A percentile compares a stretch with the other conserved stretches of the same genome.
Evolutionary conservation across 2,329 filamentous ascomycete species (phyloP).

Genomic region (Blumeria hordei): DNA sequence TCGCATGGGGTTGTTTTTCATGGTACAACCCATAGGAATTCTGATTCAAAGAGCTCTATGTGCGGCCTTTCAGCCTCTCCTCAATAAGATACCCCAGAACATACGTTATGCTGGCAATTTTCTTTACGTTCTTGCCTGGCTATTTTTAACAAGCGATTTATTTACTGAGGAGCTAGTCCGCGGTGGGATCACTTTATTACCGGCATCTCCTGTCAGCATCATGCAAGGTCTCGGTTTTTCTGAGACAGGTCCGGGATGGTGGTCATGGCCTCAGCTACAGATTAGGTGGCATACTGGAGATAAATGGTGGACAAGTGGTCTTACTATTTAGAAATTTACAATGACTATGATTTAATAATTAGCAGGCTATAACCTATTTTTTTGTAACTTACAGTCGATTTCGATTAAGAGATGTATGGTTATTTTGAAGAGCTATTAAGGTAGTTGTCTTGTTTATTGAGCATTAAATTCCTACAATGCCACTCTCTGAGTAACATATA

Average conservation of each 20-base stretch:
- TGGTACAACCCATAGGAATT: constrained; percentile 42
- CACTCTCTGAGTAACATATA: no score
- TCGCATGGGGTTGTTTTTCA: constrained; percentile 42
- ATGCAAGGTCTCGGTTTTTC: constrained; percentile 42
- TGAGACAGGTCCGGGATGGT: constrained; percentile 33
- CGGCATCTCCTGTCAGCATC: constrained; percentile 52
- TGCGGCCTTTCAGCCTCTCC: constrained; percentile 13
- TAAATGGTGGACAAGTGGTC: constrained; percentile 38
- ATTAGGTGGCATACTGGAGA: constrained; percentile 33
- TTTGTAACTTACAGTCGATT: no score
- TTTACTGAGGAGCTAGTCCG: constrained; percentile 56
- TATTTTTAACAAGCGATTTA: constrained; percentile 36
- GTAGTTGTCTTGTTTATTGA: no score
- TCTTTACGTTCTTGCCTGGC: constrained; percentile 37
- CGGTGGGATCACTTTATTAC: constrained; percentile 53
- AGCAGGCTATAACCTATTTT: no score
- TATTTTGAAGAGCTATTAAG: no score
- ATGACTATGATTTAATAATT: not conserved
- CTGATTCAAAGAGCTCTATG: constrained; percentile 27
- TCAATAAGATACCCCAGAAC: constrained; percentile 20
- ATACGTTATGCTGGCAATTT: constrained; percentile 32
- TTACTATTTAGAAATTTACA: constrained; percentile 5
- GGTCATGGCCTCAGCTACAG: constrained; percentile 32
- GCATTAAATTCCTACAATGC: no score
- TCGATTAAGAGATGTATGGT: no score